Evolutionary conservation across 2,329 filamentous ascomycete genomes (phyloP).

Genomic region (Furcasterigmium sp.): DNA sequence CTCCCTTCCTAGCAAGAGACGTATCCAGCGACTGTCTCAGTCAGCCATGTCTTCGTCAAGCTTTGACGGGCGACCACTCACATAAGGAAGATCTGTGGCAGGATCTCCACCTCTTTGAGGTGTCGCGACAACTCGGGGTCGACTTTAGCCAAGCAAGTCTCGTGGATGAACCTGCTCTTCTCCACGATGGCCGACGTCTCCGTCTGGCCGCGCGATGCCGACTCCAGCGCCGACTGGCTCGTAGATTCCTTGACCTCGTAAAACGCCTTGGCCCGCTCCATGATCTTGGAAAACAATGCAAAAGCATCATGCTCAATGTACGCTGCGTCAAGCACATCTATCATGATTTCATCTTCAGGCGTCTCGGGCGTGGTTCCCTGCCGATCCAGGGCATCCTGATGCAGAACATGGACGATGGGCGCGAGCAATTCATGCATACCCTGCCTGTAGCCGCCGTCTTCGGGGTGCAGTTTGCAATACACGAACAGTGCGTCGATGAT

Average conservation of each 20-base stretch:
- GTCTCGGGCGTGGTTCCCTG: constrained; percentile 23
- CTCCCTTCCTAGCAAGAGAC: constrained; percentile 87
- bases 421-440: constrained; percentile 97
- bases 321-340: constrained; percentile 61
- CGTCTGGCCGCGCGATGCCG: constrained; percentile 15
- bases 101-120: constrained; percentile 74
- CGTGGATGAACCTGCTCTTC: constrained; percentile 81
- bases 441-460: constrained; percentile 86
- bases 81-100: constrained; percentile 98
- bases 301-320: constrained; percentile 92
- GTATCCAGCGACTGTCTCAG: constrained; percentile 73
- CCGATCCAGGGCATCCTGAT: constrained; percentile 70
- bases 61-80: constrained; percentile 31
- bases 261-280: constrained; percentile 81
- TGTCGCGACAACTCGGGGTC: constrained; percentile 83
- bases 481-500: constrained; percentile 89
- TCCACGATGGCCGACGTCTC: constrained; percentile 69
- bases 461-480: constrained; percentile 87
- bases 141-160: constrained; percentile 68
- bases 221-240: constrained; percentile 8
- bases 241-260: constrained; percentile 64
- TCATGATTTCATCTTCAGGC: constrained; percentile 46
- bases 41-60: constrained; percentile 1
- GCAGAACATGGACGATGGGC: constrained; percentile 78
- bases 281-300: constrained; percentile 76